Percentiles rank a stretch among this genome's conserved stretches.
phyloP scores from a whole-genome alignment of 306 rosid species.

The Amphicarpaea edgeworthii region DNA sequence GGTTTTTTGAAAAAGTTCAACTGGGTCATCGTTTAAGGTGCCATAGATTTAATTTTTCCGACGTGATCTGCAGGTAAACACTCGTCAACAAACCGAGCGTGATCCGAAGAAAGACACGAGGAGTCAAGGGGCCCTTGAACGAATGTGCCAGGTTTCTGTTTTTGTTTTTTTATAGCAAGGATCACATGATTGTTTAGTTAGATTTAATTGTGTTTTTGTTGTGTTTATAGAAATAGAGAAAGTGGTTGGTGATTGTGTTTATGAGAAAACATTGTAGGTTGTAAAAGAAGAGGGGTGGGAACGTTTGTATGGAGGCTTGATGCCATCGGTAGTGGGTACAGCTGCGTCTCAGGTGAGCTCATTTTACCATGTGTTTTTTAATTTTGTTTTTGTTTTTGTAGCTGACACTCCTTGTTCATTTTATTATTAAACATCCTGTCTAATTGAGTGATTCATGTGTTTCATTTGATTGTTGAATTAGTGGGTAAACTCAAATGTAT shows the following conservation, averaged over 20 bases:
- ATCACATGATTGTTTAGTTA: slow-evolving; percentile 35
- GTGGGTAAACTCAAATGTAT: background rate
- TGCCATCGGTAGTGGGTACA: slow-evolving; percentile 83
- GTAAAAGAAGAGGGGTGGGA: slow-evolving; percentile 93
- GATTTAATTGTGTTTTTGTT: background rate
- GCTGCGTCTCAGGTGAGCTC: slow-evolving; percentile 93
- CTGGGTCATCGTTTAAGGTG: background rate
- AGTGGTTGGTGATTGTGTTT: slow-evolving; percentile 14
- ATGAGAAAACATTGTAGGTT: slow-evolving; percentile 59
- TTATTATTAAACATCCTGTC: background rate
- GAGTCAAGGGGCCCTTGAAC: slow-evolving; percentile 65
- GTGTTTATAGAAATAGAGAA: slow-evolving; percentile 7
- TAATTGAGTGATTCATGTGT: background rate
- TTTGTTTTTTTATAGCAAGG: background rate
- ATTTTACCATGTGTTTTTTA: slow-evolving; percentile 32
- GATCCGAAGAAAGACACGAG: slow-evolving; percentile 68
- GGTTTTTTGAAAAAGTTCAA: background rate
- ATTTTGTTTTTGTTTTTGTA: background rate
- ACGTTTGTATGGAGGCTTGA: slow-evolving; percentile 86
- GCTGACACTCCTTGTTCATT: background rate
- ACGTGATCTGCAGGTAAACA: slow-evolving; percentile 73
- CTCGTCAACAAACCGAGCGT: slow-evolving; percentile 97
- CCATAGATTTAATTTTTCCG: background rate
- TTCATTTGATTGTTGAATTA: slow-evolving; percentile 19
- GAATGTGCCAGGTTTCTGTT: slow-evolving; percentile 74